A percentile compares a stretch with the other conserved stretches of the same genome.
These are phyloP conservation scores for Triangularia setosa DNA, from an alignment of 2,329 filamentous ascomycete species.

Conservation along the genomic window DNA sequence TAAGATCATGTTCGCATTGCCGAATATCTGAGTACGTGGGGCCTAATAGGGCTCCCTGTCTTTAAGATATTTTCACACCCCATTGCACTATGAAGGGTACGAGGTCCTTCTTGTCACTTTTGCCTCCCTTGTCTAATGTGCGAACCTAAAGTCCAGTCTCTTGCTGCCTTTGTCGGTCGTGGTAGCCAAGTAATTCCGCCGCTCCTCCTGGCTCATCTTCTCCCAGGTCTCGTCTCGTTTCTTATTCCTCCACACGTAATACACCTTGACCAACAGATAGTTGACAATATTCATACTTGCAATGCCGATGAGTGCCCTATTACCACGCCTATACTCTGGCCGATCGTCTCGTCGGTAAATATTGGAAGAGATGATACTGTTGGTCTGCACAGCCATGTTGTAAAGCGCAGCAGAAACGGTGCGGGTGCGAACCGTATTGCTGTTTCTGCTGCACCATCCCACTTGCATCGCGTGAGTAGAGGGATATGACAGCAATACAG, in stretches of 20 bases:
- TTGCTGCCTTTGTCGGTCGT: conserved; percentile 52
- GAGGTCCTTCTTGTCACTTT: not conserved
- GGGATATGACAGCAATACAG: conserved; percentile 43
- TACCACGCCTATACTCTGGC: conserved; percentile 49
- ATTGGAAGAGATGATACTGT: conserved; percentile 42
- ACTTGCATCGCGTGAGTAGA: conserved; percentile 47
- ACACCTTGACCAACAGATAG: conserved; percentile 42
- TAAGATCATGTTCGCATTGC: too few species aligned
- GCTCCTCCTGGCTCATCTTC: conserved; percentile 41
- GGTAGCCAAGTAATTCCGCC: conserved; percentile 44
- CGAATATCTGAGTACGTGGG: too few species aligned
- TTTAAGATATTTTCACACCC: too few species aligned
- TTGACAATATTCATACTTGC: conserved; percentile 44
- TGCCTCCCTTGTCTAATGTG: conserved; percentile 28
- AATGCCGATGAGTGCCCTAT: conserved; percentile 47
- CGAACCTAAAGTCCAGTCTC: conserved; percentile 53
- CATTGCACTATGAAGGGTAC: not conserved
- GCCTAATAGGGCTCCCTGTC: too few species aligned
- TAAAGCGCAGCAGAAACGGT: conserved; percentile 47
- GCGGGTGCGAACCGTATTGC: conserved; percentile 45
- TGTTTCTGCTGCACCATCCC: conserved; percentile 45
- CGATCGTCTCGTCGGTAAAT: conserved; percentile 54
- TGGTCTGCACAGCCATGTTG: conserved; percentile 45
- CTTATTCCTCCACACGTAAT: conserved; percentile 46
- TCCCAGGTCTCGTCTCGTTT: conserved; percentile 42